Evolutionary conservation across 164 flowering plant genomes (phyloP), one percentile per base, ranked within the genome.

Genomic region (Nymphaea colorata): DNA sequence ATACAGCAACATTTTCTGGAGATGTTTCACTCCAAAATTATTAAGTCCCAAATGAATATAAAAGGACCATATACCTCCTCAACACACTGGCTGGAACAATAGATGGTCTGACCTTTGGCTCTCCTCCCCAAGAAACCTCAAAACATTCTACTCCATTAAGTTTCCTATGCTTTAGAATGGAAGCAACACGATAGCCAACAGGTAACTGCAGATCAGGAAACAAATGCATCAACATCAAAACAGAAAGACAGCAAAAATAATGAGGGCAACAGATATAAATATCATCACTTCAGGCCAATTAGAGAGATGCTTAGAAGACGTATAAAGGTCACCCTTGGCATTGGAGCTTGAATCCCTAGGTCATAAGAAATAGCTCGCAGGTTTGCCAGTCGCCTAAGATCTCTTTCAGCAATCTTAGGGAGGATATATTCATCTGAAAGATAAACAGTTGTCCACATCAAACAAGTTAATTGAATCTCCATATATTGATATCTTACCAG

Each of bases 361-460:
- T 64, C 71, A 57, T 84, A 79, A 67, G 96, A 85, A 69, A 80
- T 68, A 5, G 78, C 71, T 3, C 90, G 93, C 74, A 91, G 71
- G 69, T 87, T 85, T 51, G 90, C 84, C 76, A 84, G 88, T 68
- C 90, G 76, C 42, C 97, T 81, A 71, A 94, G 73, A 66, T 91
- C 83, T 78, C 95, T 85, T 78, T 94, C 98, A 63, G 91, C 96
- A 70, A 91, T 87, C 83, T 86, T 91, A 0, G 98, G 96, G 73
- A 94, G 91, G 70, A 91, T 91, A 64, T 91, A 91, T 73, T 91
- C 98, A 80, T 94, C 97, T 91, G 77, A 70, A 68, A 74, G 41
- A 17, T 61, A 65, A 51, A 15, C 16, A 61, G 41, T n/a, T 6
- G 16, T n/a, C 64, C 41, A 47, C 12, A 47, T 6, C 55, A 47